Evolutionary conservation across 805 yeast species (phyloP).

Genomic region (Saturnispora silvae): DNA sequence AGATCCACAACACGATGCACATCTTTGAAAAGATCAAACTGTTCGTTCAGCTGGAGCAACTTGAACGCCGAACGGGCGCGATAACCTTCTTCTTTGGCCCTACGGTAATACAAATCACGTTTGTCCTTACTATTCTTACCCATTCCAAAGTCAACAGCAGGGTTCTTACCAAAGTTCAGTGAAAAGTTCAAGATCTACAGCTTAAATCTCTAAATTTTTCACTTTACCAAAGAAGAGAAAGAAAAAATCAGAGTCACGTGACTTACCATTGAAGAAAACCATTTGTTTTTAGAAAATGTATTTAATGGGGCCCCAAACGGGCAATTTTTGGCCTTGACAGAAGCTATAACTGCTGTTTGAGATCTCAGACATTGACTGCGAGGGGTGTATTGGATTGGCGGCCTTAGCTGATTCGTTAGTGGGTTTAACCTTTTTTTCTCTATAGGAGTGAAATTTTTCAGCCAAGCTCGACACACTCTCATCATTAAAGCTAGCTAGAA

Average conservation of each 20-base stretch:
- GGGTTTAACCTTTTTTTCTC: background rate
- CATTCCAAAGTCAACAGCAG: too few species aligned
- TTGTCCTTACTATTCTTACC: slow-evolving; percentile 94
- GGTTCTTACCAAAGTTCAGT: too few species aligned
- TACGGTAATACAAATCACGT: slow-evolving; percentile 82
- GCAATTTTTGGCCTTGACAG: too few species aligned
- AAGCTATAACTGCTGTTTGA: too few species aligned
- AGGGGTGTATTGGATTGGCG: too few species aligned
- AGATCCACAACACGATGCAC: slow-evolving; percentile 83
- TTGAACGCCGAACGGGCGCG: slow-evolving; percentile 96
- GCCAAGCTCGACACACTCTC: background rate
- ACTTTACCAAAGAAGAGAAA: background rate
- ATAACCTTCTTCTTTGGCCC: slow-evolving; percentile 97
- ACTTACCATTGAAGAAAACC: background rate
- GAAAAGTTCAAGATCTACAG: too few species aligned
- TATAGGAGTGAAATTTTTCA: background rate
- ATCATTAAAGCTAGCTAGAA: too few species aligned
- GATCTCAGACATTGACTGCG: too few species aligned
- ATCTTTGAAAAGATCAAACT: slow-evolving; percentile 68
- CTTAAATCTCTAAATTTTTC: background rate
- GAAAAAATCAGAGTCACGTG: background rate
- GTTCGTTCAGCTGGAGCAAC: slow-evolving; percentile 79
- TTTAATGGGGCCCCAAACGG: too few species aligned
- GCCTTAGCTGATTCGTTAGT: too few species aligned
- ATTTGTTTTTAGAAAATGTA: background rate